These are phyloP conservation scores for Jamesozyma gamospora DNA, from an alignment of 805 yeast genomes.

Conservation along the genomic window DNA sequence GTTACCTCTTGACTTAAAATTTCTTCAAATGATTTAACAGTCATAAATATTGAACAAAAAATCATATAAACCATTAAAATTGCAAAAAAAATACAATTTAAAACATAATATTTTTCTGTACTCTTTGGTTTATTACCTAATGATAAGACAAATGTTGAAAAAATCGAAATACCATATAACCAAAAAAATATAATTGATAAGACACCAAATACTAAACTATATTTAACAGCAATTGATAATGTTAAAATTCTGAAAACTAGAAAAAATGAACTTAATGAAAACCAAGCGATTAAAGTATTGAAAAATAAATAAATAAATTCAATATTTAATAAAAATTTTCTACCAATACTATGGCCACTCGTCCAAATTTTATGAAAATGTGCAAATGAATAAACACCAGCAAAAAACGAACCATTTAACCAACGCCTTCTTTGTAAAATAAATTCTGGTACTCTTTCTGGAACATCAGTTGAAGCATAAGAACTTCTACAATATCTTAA, in stretches of 20 bases:
- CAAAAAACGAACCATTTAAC: constrained; percentile 95
- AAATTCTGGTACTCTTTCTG: constrained; percentile 76
- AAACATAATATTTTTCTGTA: constrained; percentile 64
- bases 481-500: constrained; percentile 81
- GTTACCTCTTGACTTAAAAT: constrained; percentile 31
- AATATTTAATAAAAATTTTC: constrained; percentile 63
- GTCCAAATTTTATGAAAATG: constrained; percentile 71
- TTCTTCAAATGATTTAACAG: constrained; percentile 56
- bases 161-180: constrained; percentile 72
- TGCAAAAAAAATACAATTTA: constrained; percentile 73
- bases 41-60: constrained; percentile 76
- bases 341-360: constrained; percentile 57
- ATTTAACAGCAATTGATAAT: constrained; percentile 49
- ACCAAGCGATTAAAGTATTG: constrained; percentile 79
- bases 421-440: constrained; percentile 90
- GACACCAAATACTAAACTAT: constrained; percentile 54
- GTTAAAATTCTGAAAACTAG: constrained; percentile 84
- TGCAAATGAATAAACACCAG: constrained; percentile 76
- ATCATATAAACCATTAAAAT: constrained; percentile 80
- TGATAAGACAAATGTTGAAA: constrained; percentile 78
- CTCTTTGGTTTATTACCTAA: constrained; percentile 94
- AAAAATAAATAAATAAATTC: constrained; percentile 74
- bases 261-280: constrained; percentile 82
- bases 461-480: constrained; percentile 91
- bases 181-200: constrained; percentile 73